A percentile compares a stretch with the other conserved stretches of the same genome.
Conservation (phyloP, 1,284 basidiomycete genomes). For the Rhodotorula sp. region DNA sequence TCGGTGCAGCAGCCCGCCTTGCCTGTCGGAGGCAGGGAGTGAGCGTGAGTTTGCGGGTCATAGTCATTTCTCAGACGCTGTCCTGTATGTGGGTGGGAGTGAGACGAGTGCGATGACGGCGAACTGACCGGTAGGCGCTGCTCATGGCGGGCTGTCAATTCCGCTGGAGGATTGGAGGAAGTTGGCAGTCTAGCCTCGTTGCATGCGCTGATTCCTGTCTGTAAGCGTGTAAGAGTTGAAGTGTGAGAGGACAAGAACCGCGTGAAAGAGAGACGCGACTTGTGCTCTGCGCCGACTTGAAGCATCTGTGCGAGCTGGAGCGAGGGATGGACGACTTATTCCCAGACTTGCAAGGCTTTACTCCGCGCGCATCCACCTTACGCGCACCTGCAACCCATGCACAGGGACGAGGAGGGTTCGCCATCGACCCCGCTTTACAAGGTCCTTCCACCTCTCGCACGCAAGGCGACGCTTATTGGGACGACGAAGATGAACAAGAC, state of each 20-base stretch:
- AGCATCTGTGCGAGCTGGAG: too few relatives aligned
- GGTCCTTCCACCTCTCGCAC: background rate
- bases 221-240: too few relatives aligned
- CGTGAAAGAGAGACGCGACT: too few relatives aligned
- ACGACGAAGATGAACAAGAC: constrained; percentile 12
- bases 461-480: constrained; percentile 8
- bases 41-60: background rate
- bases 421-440: constrained; percentile 26
- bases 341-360: constrained; percentile 15
- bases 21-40: background rate
- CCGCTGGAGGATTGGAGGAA: too few relatives aligned
- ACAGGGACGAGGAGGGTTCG: background rate
- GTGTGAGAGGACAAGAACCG: too few relatives aligned
- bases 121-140: constrained; percentile 12
- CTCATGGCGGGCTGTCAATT: constrained; percentile 1
- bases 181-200: background rate
- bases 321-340: constrained; percentile 16
- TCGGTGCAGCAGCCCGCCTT: constrained; percentile 25
- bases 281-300: too few relatives aligned
- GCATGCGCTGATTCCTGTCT: too few relatives aligned
- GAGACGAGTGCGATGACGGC: background rate
- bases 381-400: background rate
- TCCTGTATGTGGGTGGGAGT: too few relatives aligned
- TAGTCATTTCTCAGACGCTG: too few relatives aligned
- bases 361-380: constrained; percentile 6